Conservation (phyloP, 2,329 filamentous ascomycete genomes). For the Aspergillus fijiensis region DNA sequence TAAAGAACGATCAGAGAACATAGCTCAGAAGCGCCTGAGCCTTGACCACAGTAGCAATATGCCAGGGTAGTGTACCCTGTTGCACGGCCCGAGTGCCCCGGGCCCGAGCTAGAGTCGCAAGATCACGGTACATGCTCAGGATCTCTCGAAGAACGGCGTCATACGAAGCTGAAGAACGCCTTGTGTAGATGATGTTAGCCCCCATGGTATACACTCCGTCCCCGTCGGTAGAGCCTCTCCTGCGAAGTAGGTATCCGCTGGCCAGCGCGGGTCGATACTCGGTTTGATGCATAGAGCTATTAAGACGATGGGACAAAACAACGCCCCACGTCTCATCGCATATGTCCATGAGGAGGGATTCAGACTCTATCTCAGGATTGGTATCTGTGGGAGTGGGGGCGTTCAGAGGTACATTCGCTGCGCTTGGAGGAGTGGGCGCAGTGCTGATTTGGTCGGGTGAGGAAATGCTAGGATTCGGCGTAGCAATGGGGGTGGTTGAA, state of each 20-base stretch:
- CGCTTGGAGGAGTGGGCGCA: conserved; percentile 39
- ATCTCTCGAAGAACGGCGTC: conserved; percentile 43
- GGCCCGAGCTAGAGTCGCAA: conserved; percentile 44
- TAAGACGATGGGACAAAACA: conserved; percentile 52
- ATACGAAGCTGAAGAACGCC: conserved; percentile 29
- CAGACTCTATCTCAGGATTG: conserved; percentile 50
- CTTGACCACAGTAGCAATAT: conserved; percentile 47
- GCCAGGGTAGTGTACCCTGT: conserved; percentile 48
- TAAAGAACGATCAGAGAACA: conserved; percentile 33
- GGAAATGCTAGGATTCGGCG: conserved; percentile 37
- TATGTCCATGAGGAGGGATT: conserved; percentile 57
- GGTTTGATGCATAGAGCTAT: conserved; percentile 42
- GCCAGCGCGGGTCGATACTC: conserved; percentile 44
- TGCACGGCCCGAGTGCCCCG: conserved; percentile 44
- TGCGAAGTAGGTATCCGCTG: conserved; percentile 50
- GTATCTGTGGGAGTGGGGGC: conserved; percentile 37
- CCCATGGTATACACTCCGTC: conserved; percentile 44
- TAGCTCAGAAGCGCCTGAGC: conserved; percentile 44
- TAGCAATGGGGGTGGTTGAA: conserved; percentile 41
- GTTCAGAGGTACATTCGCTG: conserved; percentile 36
- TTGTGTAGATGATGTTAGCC: conserved; percentile 44
- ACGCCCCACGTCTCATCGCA: conserved; percentile 62
- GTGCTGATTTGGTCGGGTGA: conserved; percentile 46
- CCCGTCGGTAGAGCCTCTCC: conserved; percentile 41
- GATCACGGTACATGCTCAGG: conserved; percentile 46